These are phyloP conservation scores for Platanthera guangdongensis DNA, from an alignment of 106 monocot species.

Conservation along the genomic window DNA sequence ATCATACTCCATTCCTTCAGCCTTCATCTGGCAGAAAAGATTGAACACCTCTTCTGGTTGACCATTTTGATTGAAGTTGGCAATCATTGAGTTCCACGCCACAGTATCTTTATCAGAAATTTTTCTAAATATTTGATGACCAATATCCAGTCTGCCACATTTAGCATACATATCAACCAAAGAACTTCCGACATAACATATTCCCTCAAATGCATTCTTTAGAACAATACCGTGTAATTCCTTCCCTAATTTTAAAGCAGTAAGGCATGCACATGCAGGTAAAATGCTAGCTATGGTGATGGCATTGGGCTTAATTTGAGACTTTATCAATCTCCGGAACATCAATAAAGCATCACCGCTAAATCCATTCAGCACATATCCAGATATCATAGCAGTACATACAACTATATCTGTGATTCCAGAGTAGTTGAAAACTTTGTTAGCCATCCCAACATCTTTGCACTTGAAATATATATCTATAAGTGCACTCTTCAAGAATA, in stretches of 20 bases:
- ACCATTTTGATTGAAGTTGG: slow-evolving; percentile 71
- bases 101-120: slow-evolving; percentile 53
- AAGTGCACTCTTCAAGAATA: slow-evolving; percentile 74
- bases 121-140: slow-evolving; percentile 45
- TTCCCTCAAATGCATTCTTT: slow-evolving; percentile 50
- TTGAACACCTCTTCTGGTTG: slow-evolving; percentile 50
- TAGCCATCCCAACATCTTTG: slow-evolving; percentile 43
- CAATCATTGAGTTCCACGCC: slow-evolving; percentile 92
- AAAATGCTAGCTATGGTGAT: slow-evolving; percentile 64
- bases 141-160: slow-evolving; percentile 65
- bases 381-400: slow-evolving; percentile 84
- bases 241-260: slow-evolving; percentile 50
- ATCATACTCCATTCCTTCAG: slow-evolving; percentile 56
- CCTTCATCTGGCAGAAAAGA: slow-evolving; percentile 69
- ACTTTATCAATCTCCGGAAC: slow-evolving; percentile 38
- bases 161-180: slow-evolving; percentile 87
- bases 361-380: slow-evolving; percentile 74
- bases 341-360: slow-evolving; percentile 43
- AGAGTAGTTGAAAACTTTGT: slow-evolving; percentile 40
- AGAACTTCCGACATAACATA: slow-evolving; percentile 77
- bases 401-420: slow-evolving; percentile 56
- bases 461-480: slow-evolving; percentile 86
- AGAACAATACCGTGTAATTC: slow-evolving; percentile 59
- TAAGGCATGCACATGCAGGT: slow-evolving; percentile 68
- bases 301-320: slow-evolving; percentile 60